phyloP scores from a whole-genome alignment of 129 eudicot genomes.

The Oenanthe sinensis region DNA sequence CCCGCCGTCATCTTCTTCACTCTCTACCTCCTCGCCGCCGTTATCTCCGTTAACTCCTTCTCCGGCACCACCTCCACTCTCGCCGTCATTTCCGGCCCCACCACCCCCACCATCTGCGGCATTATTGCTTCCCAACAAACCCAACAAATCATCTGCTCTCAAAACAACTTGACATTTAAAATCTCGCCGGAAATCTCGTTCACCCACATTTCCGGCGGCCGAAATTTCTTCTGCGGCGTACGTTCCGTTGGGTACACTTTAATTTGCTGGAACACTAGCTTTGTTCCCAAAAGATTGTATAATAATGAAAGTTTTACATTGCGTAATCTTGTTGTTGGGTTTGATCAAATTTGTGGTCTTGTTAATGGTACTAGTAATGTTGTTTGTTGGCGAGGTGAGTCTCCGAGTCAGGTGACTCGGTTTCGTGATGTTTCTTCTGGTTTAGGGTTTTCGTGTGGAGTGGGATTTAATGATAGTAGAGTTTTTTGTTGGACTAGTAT shows the following conservation, averaged over 20 bases:
- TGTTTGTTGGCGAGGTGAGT: slow-evolving; percentile 60
- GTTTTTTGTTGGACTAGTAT: slow-evolving; percentile 62
- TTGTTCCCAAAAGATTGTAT: slow-evolving; percentile 56
- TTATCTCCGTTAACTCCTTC: slow-evolving; percentile 37
- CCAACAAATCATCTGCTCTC: slow-evolving; percentile 60
- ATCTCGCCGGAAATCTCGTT: slow-evolving; percentile 47
- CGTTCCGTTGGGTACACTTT: slow-evolving; percentile 67
- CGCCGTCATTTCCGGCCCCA: slow-evolving; percentile 58
- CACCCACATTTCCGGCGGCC: slow-evolving; percentile 76
- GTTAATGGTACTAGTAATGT: slow-evolving; percentile 30
- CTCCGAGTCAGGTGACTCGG: slow-evolving; percentile 5
- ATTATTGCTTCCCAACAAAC: slow-evolving; percentile 45
- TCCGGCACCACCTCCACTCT: slow-evolving; percentile 71
- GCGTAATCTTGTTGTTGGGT: slow-evolving; percentile 40
- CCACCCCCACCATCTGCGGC: slow-evolving; percentile 59
- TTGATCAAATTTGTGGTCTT: slow-evolving; percentile 55
- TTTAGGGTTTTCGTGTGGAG: slow-evolving; percentile 67
- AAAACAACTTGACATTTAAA: slow-evolving; percentile 17
- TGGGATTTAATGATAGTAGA: slow-evolving; percentile 14
- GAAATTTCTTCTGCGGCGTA: slow-evolving; percentile 55
- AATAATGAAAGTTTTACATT: slow-evolving; percentile 24
- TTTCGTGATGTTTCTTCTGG: slow-evolving; percentile 52
- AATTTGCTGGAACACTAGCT: slow-evolving; percentile 59
- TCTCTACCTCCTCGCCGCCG: slow-evolving; percentile 16
- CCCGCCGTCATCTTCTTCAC: slow-evolving; percentile 22